Percentiles rank a stretch among this genome's conserved stretches.
These are phyloP conservation scores for Clonostachys byssicola DNA, from an alignment of 2,329 filamentous ascomycete species.

Conservation along the genomic window DNA sequence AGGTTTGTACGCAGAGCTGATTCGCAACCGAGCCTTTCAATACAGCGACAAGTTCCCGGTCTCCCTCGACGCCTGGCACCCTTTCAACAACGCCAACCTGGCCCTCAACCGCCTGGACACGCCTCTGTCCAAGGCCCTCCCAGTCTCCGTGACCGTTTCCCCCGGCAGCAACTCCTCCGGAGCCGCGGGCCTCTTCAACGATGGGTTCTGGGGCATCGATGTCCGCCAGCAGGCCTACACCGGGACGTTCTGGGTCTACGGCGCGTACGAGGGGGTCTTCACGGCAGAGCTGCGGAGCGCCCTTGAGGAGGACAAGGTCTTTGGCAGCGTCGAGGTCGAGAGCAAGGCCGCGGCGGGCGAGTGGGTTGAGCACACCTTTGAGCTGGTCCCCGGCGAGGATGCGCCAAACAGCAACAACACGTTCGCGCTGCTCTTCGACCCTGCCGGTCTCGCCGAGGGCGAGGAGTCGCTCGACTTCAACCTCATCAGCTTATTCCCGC, in stretches of 20 bases:
- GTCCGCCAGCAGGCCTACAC: slow-evolving; percentile 41
- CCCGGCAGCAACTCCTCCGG: slow-evolving; percentile 16
- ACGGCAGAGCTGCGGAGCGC: slow-evolving; percentile 41
- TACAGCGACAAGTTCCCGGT: slow-evolving; percentile 33
- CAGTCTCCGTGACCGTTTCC: slow-evolving; percentile 43
- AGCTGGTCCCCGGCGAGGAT: slow-evolving; percentile 33
- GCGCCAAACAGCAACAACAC: slow-evolving; percentile 52
- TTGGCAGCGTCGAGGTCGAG: slow-evolving; percentile 40
- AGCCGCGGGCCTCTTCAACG: slow-evolving; percentile 43
- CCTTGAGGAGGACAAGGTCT: slow-evolving; percentile 25
- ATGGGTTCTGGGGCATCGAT: slow-evolving; percentile 55
- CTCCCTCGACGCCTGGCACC: slow-evolving; percentile 38
- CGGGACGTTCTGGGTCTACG: slow-evolving; percentile 49
- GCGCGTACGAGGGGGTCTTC: slow-evolving; percentile 39
- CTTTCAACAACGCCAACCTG: slow-evolving; percentile 35
- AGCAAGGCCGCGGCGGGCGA: slow-evolving; percentile 31
- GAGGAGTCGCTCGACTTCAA: slow-evolving; percentile 48
- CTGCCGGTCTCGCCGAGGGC: slow-evolving; percentile 23
- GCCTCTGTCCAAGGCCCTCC: slow-evolving; percentile 48
- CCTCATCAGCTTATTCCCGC: slow-evolving; percentile 55
- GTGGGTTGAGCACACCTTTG: slow-evolving; percentile 48
- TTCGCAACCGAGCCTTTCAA: slow-evolving; percentile 70
- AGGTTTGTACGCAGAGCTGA: slow-evolving; percentile 67
- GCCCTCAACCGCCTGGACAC: slow-evolving; percentile 37
- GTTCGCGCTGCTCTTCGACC: slow-evolving; percentile 49